Conservation (phyloP, 1,139 yeast species). For the Hansenula sp. region DNA sequence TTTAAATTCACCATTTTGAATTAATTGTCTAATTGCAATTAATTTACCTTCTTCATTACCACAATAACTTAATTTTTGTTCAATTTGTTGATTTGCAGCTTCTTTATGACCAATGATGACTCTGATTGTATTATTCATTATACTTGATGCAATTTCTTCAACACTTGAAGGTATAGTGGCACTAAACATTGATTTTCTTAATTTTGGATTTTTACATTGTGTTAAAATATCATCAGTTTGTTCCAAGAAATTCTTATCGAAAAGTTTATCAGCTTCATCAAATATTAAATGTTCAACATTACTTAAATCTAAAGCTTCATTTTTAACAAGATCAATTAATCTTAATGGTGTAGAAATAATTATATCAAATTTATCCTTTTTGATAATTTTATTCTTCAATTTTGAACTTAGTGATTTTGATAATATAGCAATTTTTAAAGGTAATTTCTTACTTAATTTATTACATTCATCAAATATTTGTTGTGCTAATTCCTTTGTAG, state of each 20-base stretch:
- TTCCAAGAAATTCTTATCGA: conserved; percentile 85
- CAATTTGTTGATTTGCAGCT: conserved; percentile 82
- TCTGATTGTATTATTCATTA: conserved; percentile 82
- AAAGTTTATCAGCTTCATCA: conserved; percentile 95
- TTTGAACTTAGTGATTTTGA: conserved; percentile 75
- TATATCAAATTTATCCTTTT: conserved; percentile 67
- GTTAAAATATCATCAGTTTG: conserved; percentile 86
- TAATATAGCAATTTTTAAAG: conserved; percentile 61
- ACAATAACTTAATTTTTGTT: conserved; percentile 79
- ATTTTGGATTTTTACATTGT: conserved; percentile 43
- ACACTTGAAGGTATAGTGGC: conserved; percentile 96
- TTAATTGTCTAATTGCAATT: conserved; percentile 84
- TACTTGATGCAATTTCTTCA: conserved; percentile 80
- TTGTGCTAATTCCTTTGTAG: conserved; percentile 86
- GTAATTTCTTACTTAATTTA: conserved; percentile 44
- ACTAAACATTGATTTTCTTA: conserved; percentile 78
- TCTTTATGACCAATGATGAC: conserved; percentile 91
- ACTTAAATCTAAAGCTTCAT: conserved; percentile 53
- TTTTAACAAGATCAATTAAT: conserved; percentile 71
- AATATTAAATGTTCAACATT: conserved; percentile 70
- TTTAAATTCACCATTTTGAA: conserved; percentile 77
- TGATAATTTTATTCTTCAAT: conserved; percentile 53
- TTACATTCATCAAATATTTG: conserved; percentile 76
- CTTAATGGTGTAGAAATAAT: conserved; percentile 86
- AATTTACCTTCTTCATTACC: conserved; percentile 95